Base-by-base conservation (phyloP, 768 basidiomycete species). In the Tylopilus sp. region DNA sequence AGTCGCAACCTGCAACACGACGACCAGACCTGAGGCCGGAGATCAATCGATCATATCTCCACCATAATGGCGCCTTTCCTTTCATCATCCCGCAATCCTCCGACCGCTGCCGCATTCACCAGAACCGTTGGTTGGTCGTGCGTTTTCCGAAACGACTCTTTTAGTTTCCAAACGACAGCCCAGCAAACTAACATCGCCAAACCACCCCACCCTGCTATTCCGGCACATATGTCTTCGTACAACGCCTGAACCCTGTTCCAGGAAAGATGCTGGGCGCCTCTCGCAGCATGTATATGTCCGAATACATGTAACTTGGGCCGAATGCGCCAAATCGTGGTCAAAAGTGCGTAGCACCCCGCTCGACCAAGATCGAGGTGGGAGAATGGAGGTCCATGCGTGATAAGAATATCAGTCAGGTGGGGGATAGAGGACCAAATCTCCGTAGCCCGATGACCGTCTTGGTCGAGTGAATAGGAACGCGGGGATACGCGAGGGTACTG, bases 231-330 rank as follows among this genome's bases (percentile, higher is more conserved):
- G 22, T 41, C 50, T 30, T 54, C 53, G 25, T 54, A 54, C 40
- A 46, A 33, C 31, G 40, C 33, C 9, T 54, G 53, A 5, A 26
- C 33, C 15, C 28, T n/a, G 39, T 52, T 21, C 50, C 53, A 54
- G 23, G n/a, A 12, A 33, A 55, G 18, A 25, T 2, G 31, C 21
- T 43, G 18, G 6, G 15, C 3, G 8, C 53, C 45, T 33, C 53
- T 55, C 10, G 44, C 53, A 12, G 53, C 53, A 33, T 55, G 53
- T 38, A 55, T 55, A 4, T 55, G 53, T 8, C 53, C 53, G 12
- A 52, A 54, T 8, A 52, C 50, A 36, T 54, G 53, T 11, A 54
- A 41, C 31, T 31, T 44, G 2, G 53, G 53, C 18, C 49, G 53
- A n/a, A 54, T 26, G 13, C 42, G 44, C 53, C 33, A 51, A 9